These are phyloP conservation scores for Begonia fuchsioides DNA, from an alignment of 306 rosid genomes.

Conservation along the genomic window DNA sequence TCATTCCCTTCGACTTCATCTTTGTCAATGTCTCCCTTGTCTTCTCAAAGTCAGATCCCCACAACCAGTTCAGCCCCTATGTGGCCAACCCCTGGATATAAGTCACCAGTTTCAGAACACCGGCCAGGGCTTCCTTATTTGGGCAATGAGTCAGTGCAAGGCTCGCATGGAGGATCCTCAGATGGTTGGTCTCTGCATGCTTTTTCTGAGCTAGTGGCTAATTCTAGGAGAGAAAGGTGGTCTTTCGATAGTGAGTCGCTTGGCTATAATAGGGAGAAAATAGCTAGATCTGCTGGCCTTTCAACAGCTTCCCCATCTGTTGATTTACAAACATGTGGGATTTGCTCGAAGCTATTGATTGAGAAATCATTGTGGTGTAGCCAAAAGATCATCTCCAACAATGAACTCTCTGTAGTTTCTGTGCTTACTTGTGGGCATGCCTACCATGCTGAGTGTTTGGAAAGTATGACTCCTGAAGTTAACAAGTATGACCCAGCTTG, in stretches of 20 bases:
- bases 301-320: slow-evolving; percentile 65
- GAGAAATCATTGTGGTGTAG: slow-evolving; percentile 61
- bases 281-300: slow-evolving; percentile 65
- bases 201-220: slow-evolving; percentile 86
- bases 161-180: slow-evolving; percentile 71
- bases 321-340: slow-evolving; percentile 57
- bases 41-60: slow-evolving; percentile 74
- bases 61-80: slow-evolving; percentile 66
- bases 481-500: slow-evolving; percentile 63
- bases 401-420: slow-evolving; percentile 50
- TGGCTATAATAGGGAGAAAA: no score
- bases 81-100: slow-evolving; percentile 49
- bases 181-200: slow-evolving; percentile 96
- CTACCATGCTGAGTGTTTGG: slow-evolving; percentile 78
- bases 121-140: slow-evolving; percentile 57
- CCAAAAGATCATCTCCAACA: slow-evolving; percentile 40
- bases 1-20: slow-evolving; percentile 63
- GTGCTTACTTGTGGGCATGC: slow-evolving; percentile 66
- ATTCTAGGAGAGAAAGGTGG: no score
- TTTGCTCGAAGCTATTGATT: slow-evolving; percentile 48
- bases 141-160: slow-evolving; percentile 65
- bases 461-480: slow-evolving; percentile 47
- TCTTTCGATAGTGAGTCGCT: no score
- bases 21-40: no score
- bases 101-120: slow-evolving; percentile 74